Conservation (phyloP, 306 rosid species). For the Quercus agrifolia region DNA sequence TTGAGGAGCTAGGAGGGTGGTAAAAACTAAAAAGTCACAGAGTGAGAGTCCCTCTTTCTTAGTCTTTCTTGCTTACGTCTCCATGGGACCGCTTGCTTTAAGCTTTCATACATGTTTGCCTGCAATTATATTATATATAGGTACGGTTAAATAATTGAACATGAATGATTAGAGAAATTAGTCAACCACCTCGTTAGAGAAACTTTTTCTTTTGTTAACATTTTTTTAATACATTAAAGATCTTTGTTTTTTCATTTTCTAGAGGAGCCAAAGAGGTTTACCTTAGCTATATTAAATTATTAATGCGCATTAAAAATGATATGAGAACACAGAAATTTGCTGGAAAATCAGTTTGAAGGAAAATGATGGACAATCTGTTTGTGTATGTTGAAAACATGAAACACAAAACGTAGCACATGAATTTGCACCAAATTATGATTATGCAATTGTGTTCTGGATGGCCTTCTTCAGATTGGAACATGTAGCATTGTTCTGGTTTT, state of each 20-base stretch:
- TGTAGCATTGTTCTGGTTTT: too few species aligned
- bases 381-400: background rate
- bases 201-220: too few species aligned
- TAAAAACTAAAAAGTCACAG: background rate
- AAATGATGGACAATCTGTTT: background rate
- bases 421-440: too few species aligned
- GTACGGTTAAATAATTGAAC: slow-evolving; percentile 14
- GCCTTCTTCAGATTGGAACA: too few species aligned
- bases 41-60: slow-evolving; percentile 17
- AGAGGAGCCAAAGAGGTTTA: background rate
- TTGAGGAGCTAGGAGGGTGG: background rate
- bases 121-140: slow-evolving; percentile 29
- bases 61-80: slow-evolving; percentile 49
- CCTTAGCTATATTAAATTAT: background rate
- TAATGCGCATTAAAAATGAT: background rate
- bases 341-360: background rate
- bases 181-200: too few species aligned
- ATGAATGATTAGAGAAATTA: background rate
- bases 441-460: too few species aligned
- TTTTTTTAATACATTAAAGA: background rate
- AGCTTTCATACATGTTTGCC: slow-evolving; percentile 66
- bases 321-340: background rate
- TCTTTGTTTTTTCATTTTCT: background rate
- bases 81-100: slow-evolving; percentile 90
- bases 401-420: too few species aligned